Base-by-base conservation (phyloP, 495 filamentous ascomycete species). In the Annulohypoxylon stygium region DNA sequence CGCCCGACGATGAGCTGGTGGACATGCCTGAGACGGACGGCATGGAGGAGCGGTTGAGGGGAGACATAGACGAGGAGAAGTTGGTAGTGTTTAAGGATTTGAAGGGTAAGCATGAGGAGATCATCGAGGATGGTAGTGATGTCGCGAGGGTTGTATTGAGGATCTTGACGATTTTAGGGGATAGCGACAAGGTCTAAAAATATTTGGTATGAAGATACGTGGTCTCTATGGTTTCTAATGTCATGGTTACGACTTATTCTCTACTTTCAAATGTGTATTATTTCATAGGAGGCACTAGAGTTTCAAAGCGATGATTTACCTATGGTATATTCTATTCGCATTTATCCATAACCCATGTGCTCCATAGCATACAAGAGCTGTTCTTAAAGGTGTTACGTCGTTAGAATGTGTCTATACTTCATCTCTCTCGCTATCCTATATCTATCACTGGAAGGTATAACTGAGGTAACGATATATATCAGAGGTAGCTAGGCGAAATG, bases 61-160 rank as follows among this genome's bases (percentile, higher is more conserved):
- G 11, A 61, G 78, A 80, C 39, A 1, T 41, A 1, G 68, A 73
- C 26, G 66, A 86, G 25, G 50, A 61, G 66, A 71, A 73, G 45
- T 61, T 70, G 63, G n/a, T 81, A 73, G 80, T 78, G 69, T 81
- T 78, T 68, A 65, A 83, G 20, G 80, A 85, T 65, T 68, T 92
- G n/a, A 65, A 72, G 9, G 92, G 91, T 6, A 80, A 74, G n/a
- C 92, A 94, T 83, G 86, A 93, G 75, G 84, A 90, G 53, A 58
- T 74, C 7, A 78, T 77, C 74, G 34, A 62, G 61, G 41, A 75
- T 51, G 76, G 77, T 8, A 34, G 39, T 4, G 71, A 66, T 1
- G 66, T 81, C 55, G 76, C 72, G 51, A 66, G 58, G n/a, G 55
- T 69, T 12, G 66, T 78, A 8, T 39, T 67, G 58, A 25, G 63